Conservation (phyloP, 2,329 filamentous ascomycete genomes). For the Endocalyx cinctus region DNA sequence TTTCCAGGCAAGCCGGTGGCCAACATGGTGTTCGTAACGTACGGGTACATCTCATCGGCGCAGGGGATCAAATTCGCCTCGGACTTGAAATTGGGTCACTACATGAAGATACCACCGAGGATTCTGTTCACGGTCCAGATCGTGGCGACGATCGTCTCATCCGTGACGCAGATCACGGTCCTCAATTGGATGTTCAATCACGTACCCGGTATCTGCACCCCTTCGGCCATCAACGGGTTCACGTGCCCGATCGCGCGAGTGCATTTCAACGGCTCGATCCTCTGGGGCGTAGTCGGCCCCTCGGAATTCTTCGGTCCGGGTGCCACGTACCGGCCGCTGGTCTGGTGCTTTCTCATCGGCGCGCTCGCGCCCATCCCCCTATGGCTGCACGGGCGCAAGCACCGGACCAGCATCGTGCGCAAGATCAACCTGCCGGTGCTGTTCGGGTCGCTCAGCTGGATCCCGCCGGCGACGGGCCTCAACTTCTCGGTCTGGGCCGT, state of each 20-base stretch:
- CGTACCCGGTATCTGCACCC: constrained; percentile 72
- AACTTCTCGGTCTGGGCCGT: constrained; percentile 87
- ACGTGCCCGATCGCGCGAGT: constrained; percentile 83
- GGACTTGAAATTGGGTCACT: constrained; percentile 81
- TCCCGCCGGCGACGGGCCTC: constrained; percentile 78
- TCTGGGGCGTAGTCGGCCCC: constrained; percentile 86
- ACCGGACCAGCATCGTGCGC: constrained; percentile 58
- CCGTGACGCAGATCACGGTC: constrained; percentile 75
- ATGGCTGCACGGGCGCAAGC: constrained; percentile 64
- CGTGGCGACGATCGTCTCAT: constrained; percentile 69
- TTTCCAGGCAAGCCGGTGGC: constrained; percentile 84
- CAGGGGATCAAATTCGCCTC: constrained; percentile 87
- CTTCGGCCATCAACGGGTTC: constrained; percentile 78
- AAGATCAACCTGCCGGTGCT: constrained; percentile 80
- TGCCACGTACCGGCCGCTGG: constrained; percentile 69
- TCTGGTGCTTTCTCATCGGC: constrained; percentile 79
- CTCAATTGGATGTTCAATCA: constrained; percentile 87
- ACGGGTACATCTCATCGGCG: constrained; percentile 83
- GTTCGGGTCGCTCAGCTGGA: constrained; percentile 80
- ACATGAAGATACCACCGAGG: constrained; percentile 83
- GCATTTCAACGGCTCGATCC: constrained; percentile 84
- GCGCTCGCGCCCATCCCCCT: constrained; percentile 69
- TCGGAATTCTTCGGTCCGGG: constrained; percentile 73
- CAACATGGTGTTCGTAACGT: constrained; percentile 92
- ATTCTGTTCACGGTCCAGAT: constrained; percentile 76